A percentile compares a stretch with the other conserved stretches of the same genome.
These are phyloP conservation scores for Wickerhamiella sorbophila DNA, from an alignment of 805 yeast genomes.

Conservation along the genomic window DNA sequence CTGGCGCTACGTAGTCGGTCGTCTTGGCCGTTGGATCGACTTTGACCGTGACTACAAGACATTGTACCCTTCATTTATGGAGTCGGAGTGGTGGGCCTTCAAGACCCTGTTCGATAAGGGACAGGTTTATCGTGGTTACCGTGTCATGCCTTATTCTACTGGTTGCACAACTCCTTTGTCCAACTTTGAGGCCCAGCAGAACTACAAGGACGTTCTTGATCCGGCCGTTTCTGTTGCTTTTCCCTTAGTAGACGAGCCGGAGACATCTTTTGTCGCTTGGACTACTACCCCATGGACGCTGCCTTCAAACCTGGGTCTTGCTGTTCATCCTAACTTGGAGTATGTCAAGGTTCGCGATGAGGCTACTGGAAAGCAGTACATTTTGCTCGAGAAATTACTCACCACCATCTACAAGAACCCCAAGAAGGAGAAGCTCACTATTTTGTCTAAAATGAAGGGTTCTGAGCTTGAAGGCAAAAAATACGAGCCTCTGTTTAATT, in stretches of 20 bases:
- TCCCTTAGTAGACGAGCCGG: slow-evolving; percentile 64
- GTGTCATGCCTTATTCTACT: slow-evolving; percentile 98
- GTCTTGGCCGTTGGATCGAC: slow-evolving; percentile 98
- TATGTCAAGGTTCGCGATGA: slow-evolving; percentile 88
- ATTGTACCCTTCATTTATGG: slow-evolving; percentile 91
- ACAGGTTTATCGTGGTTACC: slow-evolving; percentile 83
- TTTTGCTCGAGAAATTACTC: slow-evolving; percentile 69
- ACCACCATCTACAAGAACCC: slow-evolving; percentile 89
- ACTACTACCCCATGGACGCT: slow-evolving; percentile 99
- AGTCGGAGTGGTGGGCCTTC: slow-evolving; percentile 98
- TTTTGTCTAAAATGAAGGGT: slow-evolving; percentile 72
- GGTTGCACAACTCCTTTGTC: slow-evolving; percentile 94
- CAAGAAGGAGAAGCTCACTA: slow-evolving; percentile 68
- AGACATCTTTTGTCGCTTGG: slow-evolving; percentile 88
- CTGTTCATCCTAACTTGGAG: slow-evolving; percentile 83
- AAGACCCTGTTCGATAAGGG: slow-evolving; percentile 72
- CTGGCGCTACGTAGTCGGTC: slow-evolving; percentile 86
- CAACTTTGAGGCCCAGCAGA: slow-evolving; percentile 96
- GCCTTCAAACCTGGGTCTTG: slow-evolving; percentile 84
- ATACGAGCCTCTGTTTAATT: slow-evolving; percentile 74
- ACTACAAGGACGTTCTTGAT: slow-evolving; percentile 92
- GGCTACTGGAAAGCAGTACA: slow-evolving; percentile 64
- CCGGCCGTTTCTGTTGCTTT: slow-evolving; percentile 93
- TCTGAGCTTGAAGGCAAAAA: slow-evolving; percentile 61
- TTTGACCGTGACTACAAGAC: slow-evolving; percentile 98